Evolutionary conservation across 345 rosid genomes (phyloP), one percentile per base, ranked within the genome.

Genomic region (Eucalyptus urophylla): DNA sequence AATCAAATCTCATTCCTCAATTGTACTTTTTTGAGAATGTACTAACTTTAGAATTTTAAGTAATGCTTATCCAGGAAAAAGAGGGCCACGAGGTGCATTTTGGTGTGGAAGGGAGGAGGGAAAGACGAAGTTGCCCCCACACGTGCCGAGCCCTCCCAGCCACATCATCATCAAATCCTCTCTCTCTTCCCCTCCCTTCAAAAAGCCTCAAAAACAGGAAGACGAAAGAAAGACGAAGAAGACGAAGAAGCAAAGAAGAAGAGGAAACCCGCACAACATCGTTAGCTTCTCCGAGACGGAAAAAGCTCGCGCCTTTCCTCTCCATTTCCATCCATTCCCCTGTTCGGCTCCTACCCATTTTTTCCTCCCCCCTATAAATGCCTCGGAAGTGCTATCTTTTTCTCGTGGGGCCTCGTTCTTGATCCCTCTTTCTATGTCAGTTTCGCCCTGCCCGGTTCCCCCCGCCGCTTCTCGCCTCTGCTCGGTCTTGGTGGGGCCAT

Each of bases 401-500:
- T 10, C 22, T n/a, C 17, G 81, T 5, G 81, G 81, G 81, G 67
- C 14, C 67, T 27, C 27, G 25, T 72, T 76, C 85, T 76, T 40
- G 85, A 29, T 49, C n/a, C 62, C 62, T 56, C 29, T 24, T 25
- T 49, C 54, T 87, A 53, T 83, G 86, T 87, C 91, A 44, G 29
- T 89, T 80, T 47, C 62, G n/a, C 89, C 45, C 58, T 2, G 58
- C 1, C 58, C 58, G 25, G 25, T 53, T 53, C 58, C 25, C 11
- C 25, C 25, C 11, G 76, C 81, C 29, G 22, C 65, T 50, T 33
- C 50, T 51, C 60, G 50, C 50, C 53, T 24, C 1, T 14, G 43
- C 85, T 76, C 85, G 85, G 29, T 76, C 24, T 14, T 76, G 85
- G 85, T 89, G 56, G 83, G 85, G 88, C 80, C 24, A 96, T 96